Evolutionary conservation across 164 flowering plant species (phyloP), one percentile per base, ranked within the genome.

Genomic region (Nymphaea thermarum): DNA sequence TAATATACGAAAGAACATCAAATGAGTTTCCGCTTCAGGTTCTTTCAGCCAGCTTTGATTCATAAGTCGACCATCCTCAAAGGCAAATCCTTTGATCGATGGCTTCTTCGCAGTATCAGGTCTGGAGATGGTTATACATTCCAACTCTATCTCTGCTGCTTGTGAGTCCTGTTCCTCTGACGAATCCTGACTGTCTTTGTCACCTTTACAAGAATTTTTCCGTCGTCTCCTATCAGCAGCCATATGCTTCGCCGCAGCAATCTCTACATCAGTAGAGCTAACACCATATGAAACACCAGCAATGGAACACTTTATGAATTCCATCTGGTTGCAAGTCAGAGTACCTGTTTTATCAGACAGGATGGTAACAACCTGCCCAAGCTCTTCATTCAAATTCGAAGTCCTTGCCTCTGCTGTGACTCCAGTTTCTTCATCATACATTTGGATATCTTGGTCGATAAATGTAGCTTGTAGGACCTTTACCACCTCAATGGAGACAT

Each of bases 271-370:
- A 81, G 93, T 91, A 63, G 87, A 73, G 16, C 84, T 70, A 45
- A 76, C 75, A 43, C 98, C 98, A 78, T 94, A 94, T 16, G 96
- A 77, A 76, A 70, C 77, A 6, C 98, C 98, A 42, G 91, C 96
- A 81, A 94, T 89, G 47, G 93, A 89, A 74, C 98, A 91, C 81
- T 91, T 94, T 3, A 87, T 76, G 74, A 91, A 94, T 66, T 91
- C 97, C 98, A 94, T 94, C 78, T 94, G 97, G 71, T 94, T 94
- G 80, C 98, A 88, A 25, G 98, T 93, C 68, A 93, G 79, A 55
- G 98, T 93, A 43, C 98, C 98, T 16, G 98, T 93, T 83, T 92
- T 92, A 79, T 92, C 96, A 60, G 98, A 87, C 25, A 90, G 89
- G 73, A 92, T 90, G 6, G 91, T 92, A 70, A 90, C 93, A 18